Percentiles rank a stretch among this genome's conserved stretches.
These are phyloP conservation scores for Kickxella alabastrina DNA, from an alignment of 192 early-diverging fungal genomes.

Conservation along the genomic window DNA sequence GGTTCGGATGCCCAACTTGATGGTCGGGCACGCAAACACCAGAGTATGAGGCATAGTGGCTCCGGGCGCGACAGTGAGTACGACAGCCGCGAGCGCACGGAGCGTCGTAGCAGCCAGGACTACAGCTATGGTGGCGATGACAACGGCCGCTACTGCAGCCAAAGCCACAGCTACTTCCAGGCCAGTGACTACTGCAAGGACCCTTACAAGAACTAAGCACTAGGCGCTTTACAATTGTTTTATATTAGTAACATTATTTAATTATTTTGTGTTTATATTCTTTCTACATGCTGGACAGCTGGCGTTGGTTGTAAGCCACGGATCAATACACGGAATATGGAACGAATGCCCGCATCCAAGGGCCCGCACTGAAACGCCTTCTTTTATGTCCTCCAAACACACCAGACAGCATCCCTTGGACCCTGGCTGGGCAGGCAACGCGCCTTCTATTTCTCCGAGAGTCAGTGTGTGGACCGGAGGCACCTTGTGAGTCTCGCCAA, in stretches of 20 bases:
- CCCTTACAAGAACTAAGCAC: conserved; percentile 10
- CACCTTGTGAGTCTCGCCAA: not conserved
- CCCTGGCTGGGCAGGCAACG: conserved; percentile 6
- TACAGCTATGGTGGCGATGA: not conserved
- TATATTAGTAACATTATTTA: too few species aligned
- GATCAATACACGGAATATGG: conserved; percentile 29
- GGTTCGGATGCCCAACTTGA: not conserved
- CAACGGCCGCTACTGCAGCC: not conserved
- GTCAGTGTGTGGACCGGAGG: conserved; percentile 1
- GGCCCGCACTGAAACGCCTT: conserved; percentile 1
- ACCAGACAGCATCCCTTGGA: conserved; percentile 9
- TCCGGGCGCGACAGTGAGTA: not conserved
- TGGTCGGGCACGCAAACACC: conserved; percentile 2
- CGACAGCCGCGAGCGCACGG: not conserved
- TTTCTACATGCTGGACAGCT: conserved; percentile 26
- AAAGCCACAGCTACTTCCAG: not conserved
- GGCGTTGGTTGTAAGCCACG: conserved; percentile 23
- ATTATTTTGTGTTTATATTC: too few species aligned
- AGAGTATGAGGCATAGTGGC: not conserved
- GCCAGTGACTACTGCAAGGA: too few species aligned
- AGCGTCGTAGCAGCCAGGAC: not conserved
- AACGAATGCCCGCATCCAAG: conserved; percentile 21
- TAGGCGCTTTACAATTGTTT: too few species aligned
- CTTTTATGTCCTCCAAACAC: conserved; percentile 13
- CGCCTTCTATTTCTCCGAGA: conserved; percentile 14